phyloP scores from a whole-genome alignment of 495 filamentous ascomycete genomes.

The Penicillium coffeae region DNA sequence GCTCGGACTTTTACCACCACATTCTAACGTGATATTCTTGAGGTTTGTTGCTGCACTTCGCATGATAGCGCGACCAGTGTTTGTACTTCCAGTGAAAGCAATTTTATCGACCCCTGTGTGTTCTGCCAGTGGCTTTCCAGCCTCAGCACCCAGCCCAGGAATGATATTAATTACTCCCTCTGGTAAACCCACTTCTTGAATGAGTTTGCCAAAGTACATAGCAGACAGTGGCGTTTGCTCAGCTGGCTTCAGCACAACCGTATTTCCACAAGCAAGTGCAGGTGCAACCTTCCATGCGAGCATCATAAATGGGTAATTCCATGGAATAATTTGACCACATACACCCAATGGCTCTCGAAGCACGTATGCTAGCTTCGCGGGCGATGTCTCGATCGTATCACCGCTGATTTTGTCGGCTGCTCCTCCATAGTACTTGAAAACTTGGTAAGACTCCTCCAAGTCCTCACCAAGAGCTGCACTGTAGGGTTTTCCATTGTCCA shows the following conservation, averaged over 20 bases:
- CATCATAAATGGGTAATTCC: slow-evolving; percentile 87
- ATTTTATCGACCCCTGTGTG: slow-evolving; percentile 80
- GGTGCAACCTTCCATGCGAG: slow-evolving; percentile 82
- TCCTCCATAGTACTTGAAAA: slow-evolving; percentile 82
- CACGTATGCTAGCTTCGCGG: slow-evolving; percentile 81
- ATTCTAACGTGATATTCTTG: slow-evolving; percentile 57
- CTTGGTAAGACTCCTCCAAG: slow-evolving; percentile 61
- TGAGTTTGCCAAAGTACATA: slow-evolving; percentile 69
- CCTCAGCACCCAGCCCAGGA: slow-evolving; percentile 71
- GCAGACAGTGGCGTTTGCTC: slow-evolving; percentile 87
- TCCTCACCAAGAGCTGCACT: slow-evolving; percentile 66
- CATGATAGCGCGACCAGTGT: slow-evolving; percentile 80
- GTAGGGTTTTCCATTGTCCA: slow-evolving; percentile 93
- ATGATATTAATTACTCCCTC: slow-evolving; percentile 85
- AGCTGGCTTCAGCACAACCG: slow-evolving; percentile 78
- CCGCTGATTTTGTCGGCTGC: slow-evolving; percentile 91
- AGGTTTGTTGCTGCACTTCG: slow-evolving; percentile 66
- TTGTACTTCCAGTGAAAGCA: slow-evolving; percentile 82
- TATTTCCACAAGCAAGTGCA: slow-evolving; percentile 58
- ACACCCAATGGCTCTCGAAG: slow-evolving; percentile 85
- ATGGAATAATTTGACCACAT: slow-evolving; percentile 87
- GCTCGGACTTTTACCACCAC: slow-evolving; percentile 81
- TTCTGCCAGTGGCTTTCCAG: slow-evolving; percentile 70
- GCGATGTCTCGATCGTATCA: slow-evolving; percentile 77
- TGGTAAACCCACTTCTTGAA: slow-evolving; percentile 85